Evolutionary conservation across 2,329 filamentous ascomycete genomes (phyloP).

Genomic region (Botrytis aclada): DNA sequence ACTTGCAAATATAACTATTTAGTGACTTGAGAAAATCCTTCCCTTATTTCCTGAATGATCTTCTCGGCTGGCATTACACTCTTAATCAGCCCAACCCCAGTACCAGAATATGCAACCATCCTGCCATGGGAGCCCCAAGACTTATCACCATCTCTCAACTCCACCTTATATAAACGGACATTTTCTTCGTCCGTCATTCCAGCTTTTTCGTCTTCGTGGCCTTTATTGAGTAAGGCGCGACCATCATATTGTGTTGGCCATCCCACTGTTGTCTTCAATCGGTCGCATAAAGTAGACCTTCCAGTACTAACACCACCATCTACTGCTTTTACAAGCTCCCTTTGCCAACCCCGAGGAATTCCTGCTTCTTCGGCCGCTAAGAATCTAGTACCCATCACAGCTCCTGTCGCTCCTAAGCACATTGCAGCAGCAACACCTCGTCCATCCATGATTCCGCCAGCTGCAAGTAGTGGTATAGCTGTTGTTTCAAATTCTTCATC

Average conservation of each 20-base stretch:
- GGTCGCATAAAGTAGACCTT: slow-evolving; percentile 50
- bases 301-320: slow-evolving; percentile 52
- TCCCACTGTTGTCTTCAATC: slow-evolving; percentile 50
- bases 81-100: slow-evolving; percentile 57
- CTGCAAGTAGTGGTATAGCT: slow-evolving; percentile 35
- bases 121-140: slow-evolving; percentile 52
- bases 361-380: slow-evolving; percentile 46
- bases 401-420: slow-evolving; percentile 41
- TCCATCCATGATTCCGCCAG: slow-evolving; percentile 40
- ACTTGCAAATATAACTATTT: neutral
- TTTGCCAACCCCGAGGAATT: slow-evolving; percentile 46
- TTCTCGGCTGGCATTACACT: slow-evolving; percentile 48
- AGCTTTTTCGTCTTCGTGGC: slow-evolving; percentile 43
- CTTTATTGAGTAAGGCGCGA: slow-evolving; percentile 55
- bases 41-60: slow-evolving; percentile 43
- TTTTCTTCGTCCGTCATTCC: slow-evolving; percentile 43
- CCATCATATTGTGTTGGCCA: slow-evolving; percentile 59
- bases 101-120: slow-evolving; percentile 61
- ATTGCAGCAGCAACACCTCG: slow-evolving; percentile 39
- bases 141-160: slow-evolving; percentile 47
- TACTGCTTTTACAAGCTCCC: slow-evolving; percentile 44
- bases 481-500: slow-evolving; percentile 5
- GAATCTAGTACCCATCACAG: slow-evolving; percentile 51
- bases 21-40: neutral
- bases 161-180: slow-evolving; percentile 41